Evolutionary conservation across 371 early-diverging fungal genomes (phyloP).

Genomic region (Nosema granulosis): DNA sequence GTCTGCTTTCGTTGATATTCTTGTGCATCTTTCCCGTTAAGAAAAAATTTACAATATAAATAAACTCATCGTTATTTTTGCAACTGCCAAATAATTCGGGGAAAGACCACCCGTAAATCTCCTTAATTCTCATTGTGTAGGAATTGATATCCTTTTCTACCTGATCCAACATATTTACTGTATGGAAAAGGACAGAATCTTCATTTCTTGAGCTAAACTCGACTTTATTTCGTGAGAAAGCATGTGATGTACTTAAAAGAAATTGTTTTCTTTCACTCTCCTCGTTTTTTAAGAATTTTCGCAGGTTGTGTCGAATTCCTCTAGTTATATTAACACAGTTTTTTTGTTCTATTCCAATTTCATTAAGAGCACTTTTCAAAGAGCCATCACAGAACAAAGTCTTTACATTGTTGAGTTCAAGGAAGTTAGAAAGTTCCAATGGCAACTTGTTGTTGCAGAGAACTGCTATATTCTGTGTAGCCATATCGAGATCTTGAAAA

Average conservation of each 20-base stretch:
- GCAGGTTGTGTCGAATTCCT: slow-evolving; percentile 40
- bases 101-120: slow-evolving; percentile 29
- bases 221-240: slow-evolving; percentile 81
- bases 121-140: slow-evolving; percentile 75
- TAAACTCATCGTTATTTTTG: slow-evolving; percentile 34
- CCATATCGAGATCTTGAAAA: slow-evolving; percentile 10
- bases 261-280: slow-evolving; percentile 78
- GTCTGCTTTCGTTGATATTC: neutral
- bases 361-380: slow-evolving; percentile 28
- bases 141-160: slow-evolving; percentile 87
- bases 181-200: slow-evolving; percentile 86
- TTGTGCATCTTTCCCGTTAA: neutral
- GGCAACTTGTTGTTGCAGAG: neutral
- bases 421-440: slow-evolving; percentile 47
- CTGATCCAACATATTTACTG: slow-evolving; percentile 79
- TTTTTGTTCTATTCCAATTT: slow-evolving; percentile 31
- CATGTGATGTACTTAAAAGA: slow-evolving; percentile 89
- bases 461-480: neutral
- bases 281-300: slow-evolving; percentile 39
- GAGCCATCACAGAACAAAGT: slow-evolving; percentile 50
- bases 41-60: slow-evolving; percentile 9
- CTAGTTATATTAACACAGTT: slow-evolving; percentile 33
- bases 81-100: neutral
- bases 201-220: slow-evolving; percentile 86
- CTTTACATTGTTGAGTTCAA: slow-evolving; percentile 51